Base-by-base conservation (phyloP, 371 early-diverging fungal species). In the Coemansia sp. region DNA sequence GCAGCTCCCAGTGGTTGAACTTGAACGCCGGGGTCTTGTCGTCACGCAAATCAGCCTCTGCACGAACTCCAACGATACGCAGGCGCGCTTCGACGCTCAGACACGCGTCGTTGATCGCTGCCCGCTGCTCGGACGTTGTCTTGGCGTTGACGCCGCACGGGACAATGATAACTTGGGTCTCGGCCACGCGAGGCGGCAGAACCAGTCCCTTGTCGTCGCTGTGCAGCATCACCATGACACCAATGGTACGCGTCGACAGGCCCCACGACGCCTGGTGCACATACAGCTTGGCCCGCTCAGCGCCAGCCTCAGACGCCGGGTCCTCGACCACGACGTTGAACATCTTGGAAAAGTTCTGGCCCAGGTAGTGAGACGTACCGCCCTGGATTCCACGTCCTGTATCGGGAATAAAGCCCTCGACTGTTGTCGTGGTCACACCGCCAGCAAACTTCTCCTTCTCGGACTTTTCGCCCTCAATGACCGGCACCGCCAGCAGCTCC, bases 181-280 rank as follows among this genome's bases (percentile, higher is more conserved):
- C 72, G 26, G 98, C 95, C 36, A 99, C 99, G 54, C 92, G 89
- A 54, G 99, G 99, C 67, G 99, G 99, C 66, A 99, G 80, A 15
- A 99, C 98, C 61, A 99, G 85, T 61, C 99, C 99, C 88, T 95
- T 95, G 83, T 99, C 91, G 80, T 99, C 99, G 78, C 97, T 93
- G 82, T 99, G 99, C n/a, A 95, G 87, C 99, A 99, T 99, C 56
- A 97, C 94, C 91, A 98, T 93, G 61, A 98, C 97, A 82, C 99
- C 99, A 78, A 99, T 95, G n/a, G 95, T 93, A 77, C 99, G 92
- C 32, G 99, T 99, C 60, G 99, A 93, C 54, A 99, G 71, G 72
- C 99, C 99, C 99, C 99, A 99, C 32, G 98, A 99, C 86, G 99
- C 99, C 84, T 99, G 99, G 94, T 96, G 99, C 40, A 98, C 99